Conservation (phyloP, 495 filamentous ascomycete genomes). For the Delitschia confertaspora region DNA sequence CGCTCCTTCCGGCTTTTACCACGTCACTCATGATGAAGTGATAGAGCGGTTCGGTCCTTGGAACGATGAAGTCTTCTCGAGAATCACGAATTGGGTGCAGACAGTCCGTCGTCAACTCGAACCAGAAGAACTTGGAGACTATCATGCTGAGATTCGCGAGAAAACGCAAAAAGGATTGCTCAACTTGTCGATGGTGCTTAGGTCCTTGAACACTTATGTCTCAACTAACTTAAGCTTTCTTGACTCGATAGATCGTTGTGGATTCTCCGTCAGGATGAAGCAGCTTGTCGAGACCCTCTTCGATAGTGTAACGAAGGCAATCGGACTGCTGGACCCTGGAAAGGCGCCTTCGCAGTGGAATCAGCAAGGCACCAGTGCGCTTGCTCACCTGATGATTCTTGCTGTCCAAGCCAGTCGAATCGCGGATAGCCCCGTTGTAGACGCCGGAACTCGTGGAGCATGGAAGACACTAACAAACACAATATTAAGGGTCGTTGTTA, state of each 20-base stretch:
- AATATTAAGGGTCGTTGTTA: conserved; percentile 10
- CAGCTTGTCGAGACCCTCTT: conserved; percentile 8
- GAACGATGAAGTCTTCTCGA: conserved; percentile 28
- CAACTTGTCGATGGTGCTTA: conserved; percentile 20
- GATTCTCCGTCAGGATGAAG: conserved; percentile 22
- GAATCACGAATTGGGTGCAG: conserved; percentile 6
- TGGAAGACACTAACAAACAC: conserved; percentile 4
- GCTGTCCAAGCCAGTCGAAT: conserved; percentile 23
- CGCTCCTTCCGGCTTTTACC: conserved; percentile 27
- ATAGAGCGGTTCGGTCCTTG: conserved; percentile 29
- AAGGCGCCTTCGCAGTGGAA: background rate
- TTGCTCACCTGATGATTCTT: conserved; percentile 26
- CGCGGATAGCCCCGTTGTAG: conserved; percentile 17
- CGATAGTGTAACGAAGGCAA: background rate
- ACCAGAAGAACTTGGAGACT: no score
- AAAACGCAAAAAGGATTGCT: no score
- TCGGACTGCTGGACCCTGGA: no score
- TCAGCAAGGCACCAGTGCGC: conserved; percentile 5
- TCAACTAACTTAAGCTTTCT: conserved; percentile 44
- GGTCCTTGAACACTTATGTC: conserved; percentile 41
- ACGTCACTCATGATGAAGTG: conserved; percentile 12
- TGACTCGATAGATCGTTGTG: conserved; percentile 38
- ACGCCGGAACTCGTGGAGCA: conserved; percentile 1
- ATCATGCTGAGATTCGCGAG: no score
- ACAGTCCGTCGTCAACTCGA: no score